A percentile compares a stretch with the other conserved stretches of the same genome.
phyloP scores from a whole-genome alignment of 2,329 filamentous ascomycete species.

The Microdochium bolleyi region DNA sequence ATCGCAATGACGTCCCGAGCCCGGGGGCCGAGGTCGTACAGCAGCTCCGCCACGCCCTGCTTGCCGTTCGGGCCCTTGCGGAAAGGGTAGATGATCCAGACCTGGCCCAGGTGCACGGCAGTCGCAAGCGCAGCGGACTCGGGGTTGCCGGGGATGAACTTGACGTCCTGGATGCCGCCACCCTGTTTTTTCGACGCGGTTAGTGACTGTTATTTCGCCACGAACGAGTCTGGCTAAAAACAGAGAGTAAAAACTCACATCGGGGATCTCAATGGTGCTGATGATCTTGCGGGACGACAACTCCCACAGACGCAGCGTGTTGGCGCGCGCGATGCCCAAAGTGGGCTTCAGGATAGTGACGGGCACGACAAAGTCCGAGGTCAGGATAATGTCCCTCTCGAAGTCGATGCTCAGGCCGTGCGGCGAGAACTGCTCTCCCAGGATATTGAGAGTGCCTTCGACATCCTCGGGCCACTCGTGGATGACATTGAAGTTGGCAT shows the following conservation, averaged over 20 bases:
- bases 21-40: constrained; percentile 49
- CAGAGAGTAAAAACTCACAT: too few species aligned
- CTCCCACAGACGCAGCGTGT: constrained; percentile 54
- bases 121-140: constrained; percentile 52
- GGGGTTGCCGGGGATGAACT: constrained; percentile 54
- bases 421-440: constrained; percentile 52
- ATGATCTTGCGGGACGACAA: constrained; percentile 44
- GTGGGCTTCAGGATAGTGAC: constrained; percentile 53
- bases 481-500: constrained; percentile 51
- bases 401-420: constrained; percentile 53
- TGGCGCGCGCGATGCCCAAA: constrained; percentile 41
- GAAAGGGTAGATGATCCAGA: constrained; percentile 60
- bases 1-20: constrained; percentile 49
- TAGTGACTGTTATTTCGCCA: too few species aligned
- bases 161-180: constrained; percentile 55
- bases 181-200: too few species aligned
- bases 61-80: constrained; percentile 45
- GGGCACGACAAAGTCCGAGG: constrained; percentile 56
- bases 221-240: too few species aligned
- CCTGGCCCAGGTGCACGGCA: constrained; percentile 49
- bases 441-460: constrained; percentile 42
- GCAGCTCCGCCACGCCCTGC: constrained; percentile 48
- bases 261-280: constrained; percentile 51
- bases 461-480: constrained; percentile 55
- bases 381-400: constrained; percentile 48